Conservation (phyloP, 257 asterid genomes). For the Fraxinus pennsylvanica region DNA sequence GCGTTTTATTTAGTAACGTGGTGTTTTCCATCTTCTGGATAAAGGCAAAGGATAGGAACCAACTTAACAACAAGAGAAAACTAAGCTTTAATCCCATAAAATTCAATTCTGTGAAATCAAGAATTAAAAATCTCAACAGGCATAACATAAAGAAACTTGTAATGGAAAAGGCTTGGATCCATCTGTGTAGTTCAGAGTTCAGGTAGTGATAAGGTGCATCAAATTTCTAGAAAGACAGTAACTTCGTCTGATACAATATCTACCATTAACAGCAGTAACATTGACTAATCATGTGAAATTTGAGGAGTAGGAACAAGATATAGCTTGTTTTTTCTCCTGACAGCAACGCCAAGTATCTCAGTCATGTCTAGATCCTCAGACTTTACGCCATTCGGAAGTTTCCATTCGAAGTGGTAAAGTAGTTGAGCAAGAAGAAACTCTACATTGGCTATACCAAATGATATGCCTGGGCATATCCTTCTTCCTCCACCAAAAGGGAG, state of each 20-base stretch:
- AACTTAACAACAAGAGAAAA: no score
- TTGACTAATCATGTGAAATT: not conserved
- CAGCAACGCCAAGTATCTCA: constrained; percentile 24
- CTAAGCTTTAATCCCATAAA: no score
- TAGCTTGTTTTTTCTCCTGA: constrained; percentile 21
- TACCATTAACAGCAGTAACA: not conserved
- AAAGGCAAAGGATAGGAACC: not conserved
- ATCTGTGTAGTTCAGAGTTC: no score
- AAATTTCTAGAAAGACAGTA: not conserved
- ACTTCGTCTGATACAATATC: not conserved
- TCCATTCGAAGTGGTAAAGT: constrained; percentile 38
- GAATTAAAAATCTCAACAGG: not conserved
- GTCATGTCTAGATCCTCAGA: constrained; percentile 32
- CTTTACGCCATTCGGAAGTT: constrained; percentile 21
- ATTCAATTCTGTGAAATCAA: not conserved
- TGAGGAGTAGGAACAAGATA: constrained; percentile 22
- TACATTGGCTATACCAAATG: constrained; percentile 24
- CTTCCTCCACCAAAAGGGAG: constrained; percentile 37
- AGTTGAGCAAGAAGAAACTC: constrained; percentile 27
- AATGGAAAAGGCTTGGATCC: not conserved
- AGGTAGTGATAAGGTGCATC: not conserved
- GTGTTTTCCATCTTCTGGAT: not conserved
- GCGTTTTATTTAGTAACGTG: no score
- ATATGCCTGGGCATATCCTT: constrained; percentile 28
- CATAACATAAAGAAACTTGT: not conserved